Conservation (phyloP, 2,329 filamentous ascomycete species). For the Colletotrichum tofieldiae region DNA sequence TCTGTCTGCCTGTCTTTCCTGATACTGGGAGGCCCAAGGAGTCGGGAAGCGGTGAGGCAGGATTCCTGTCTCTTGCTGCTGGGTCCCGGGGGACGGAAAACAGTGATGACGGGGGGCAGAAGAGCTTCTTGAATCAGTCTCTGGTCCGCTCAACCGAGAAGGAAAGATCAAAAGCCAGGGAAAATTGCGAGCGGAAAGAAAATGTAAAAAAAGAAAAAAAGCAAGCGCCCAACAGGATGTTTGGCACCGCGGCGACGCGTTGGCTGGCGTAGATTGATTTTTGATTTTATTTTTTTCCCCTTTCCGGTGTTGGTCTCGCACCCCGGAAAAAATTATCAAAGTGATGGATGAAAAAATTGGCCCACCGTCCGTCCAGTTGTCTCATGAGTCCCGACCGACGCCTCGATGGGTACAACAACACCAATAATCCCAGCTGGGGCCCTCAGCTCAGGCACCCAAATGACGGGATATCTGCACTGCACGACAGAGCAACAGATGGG, state of each 20-base stretch:
- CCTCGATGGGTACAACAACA: background rate
- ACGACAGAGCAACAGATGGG: too few species aligned
- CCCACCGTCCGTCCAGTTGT: background rate
- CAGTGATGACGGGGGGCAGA: slow-evolving; percentile 5
- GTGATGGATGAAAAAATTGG: background rate
- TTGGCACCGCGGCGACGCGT: slow-evolving; percentile 18
- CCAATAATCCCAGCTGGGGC: slow-evolving; percentile 1
- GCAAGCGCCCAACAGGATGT: slow-evolving; percentile 21
- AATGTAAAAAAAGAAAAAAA: slow-evolving; percentile 30
- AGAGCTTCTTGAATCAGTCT: background rate
- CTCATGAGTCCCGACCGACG: background rate
- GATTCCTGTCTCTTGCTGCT: background rate
- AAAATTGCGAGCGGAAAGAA: background rate
- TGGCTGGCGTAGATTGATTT: slow-evolving; percentile 18
- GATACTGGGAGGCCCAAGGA: background rate
- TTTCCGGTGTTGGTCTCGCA: background rate
- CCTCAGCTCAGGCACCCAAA: background rate
- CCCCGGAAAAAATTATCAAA: background rate
- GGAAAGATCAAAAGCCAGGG: background rate
- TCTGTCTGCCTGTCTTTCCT: background rate
- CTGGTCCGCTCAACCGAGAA: background rate
- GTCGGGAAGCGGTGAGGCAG: slow-evolving; percentile 25
- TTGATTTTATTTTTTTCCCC: background rate
- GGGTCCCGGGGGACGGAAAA: slow-evolving; percentile 2
- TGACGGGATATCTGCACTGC: background rate